Evolutionary conservation across 2,329 filamentous ascomycete species (phyloP).

Genomic region (Coniella lustricola): DNA sequence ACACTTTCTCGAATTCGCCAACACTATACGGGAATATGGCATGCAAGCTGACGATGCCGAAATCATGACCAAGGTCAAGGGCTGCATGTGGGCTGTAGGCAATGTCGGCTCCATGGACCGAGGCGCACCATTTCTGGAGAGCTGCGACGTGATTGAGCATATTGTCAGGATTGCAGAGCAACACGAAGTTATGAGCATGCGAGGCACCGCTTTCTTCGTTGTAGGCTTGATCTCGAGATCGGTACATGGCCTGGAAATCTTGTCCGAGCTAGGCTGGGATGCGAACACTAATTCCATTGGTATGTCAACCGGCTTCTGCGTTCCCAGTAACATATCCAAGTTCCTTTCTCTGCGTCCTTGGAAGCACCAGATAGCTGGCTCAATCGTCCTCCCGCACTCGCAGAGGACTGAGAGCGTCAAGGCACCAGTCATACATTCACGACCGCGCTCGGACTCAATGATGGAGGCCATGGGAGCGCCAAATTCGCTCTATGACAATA

Average conservation of each 20-base stretch:
- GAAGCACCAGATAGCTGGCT: constrained; percentile 42
- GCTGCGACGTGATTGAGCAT: constrained; percentile 76
- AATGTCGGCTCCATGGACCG: constrained; percentile 98
- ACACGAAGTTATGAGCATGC: constrained; percentile 83
- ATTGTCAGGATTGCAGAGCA: constrained; percentile 84
- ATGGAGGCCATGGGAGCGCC: constrained; percentile 20
- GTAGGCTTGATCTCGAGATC: constrained; percentile 88
- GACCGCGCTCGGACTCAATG: constrained; percentile 32
- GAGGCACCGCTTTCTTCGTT: constrained; percentile 95
- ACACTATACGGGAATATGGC: constrained; percentile 80
- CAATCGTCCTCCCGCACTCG: constrained; percentile 41
- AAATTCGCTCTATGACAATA: constrained; percentile 7
- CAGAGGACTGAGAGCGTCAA: constrained; percentile 46
- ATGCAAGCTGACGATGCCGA: constrained; percentile 81
- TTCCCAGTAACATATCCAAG: constrained; percentile 70
- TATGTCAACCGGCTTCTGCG: constrained; percentile 76
- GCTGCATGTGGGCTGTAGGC: constrained; percentile 93
- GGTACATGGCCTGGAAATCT: constrained; percentile 82
- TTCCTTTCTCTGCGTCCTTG: constrained; percentile 66
- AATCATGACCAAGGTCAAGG: constrained; percentile 87
- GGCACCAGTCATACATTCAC: constrained; percentile 34
- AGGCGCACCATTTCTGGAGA: constrained; percentile 87
- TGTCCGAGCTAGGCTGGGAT: constrained; percentile 88
- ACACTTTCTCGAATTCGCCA: constrained; percentile 89
- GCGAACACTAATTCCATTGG: constrained; percentile 79